A percentile compares a stretch with the other conserved stretches of the same genome.
These are phyloP conservation scores for Phoenix dactylifera DNA, from an alignment of 176 grass and related monocot species.

Conservation along the genomic window DNA sequence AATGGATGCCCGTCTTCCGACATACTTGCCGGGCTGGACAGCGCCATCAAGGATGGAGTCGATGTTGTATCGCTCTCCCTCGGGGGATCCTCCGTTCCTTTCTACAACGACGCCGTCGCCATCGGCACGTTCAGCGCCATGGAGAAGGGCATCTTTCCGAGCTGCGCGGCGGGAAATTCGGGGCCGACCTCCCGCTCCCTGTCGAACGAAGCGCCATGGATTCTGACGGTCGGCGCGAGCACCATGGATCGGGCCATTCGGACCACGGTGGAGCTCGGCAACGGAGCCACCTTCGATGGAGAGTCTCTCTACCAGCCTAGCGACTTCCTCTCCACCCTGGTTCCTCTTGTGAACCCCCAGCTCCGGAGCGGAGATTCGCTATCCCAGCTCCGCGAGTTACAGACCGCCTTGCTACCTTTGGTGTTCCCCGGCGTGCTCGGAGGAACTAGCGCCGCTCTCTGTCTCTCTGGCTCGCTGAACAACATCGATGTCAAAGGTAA, in stretches of 20 bases:
- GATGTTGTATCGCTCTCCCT: background rate
- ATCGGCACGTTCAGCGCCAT: background rate
- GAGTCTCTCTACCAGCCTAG: conserved; percentile 44
- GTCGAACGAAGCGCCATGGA: conserved; percentile 74
- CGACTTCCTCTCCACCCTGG: no score
- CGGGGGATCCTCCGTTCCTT: no score
- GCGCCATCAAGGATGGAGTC: background rate
- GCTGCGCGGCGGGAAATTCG: conserved; percentile 13
- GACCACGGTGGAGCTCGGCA: conserved; percentile 52
- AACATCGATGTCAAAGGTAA: conserved; percentile 21
- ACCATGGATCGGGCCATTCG: conserved; percentile 67
- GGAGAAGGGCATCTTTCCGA: background rate
- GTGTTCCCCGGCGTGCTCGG: no score
- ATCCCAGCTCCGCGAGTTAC: no score
- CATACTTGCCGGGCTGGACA: background rate
- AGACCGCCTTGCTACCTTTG: no score
- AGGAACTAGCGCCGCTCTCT: no score
- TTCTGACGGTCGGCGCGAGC: conserved; percentile 76
- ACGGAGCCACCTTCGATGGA: conserved; percentile 56
- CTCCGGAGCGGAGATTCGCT: no score
- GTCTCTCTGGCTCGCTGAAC: no score
- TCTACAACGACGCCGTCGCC: background rate
- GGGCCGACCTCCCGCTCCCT: conserved; percentile 28
- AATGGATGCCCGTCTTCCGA: background rate
- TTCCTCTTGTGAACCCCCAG: no score